phyloP scores from a whole-genome alignment of 163 green algal genomes.

The Scenedesmus sp. region DNA sequence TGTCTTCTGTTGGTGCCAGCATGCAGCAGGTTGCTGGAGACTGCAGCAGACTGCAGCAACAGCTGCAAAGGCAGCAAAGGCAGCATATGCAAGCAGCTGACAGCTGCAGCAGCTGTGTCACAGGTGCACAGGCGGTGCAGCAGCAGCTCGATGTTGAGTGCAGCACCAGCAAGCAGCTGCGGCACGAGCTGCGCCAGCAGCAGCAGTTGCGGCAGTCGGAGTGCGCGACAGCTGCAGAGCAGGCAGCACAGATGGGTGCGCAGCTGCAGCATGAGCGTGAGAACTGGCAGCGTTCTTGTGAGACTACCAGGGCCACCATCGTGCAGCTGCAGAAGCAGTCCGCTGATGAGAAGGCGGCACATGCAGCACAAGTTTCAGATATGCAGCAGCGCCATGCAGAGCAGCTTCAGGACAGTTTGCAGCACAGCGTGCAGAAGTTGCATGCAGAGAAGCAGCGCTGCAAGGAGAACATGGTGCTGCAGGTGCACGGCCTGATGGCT shows the following conservation, averaged over 20 bases:
- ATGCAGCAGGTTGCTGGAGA: constrained; percentile 1
- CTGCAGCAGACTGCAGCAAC: neutral
- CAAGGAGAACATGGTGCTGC: constrained; percentile 35
- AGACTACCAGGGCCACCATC: neutral
- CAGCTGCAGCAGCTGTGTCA: neutral
- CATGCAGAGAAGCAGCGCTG: constrained; percentile 24
- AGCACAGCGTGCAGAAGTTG: constrained; percentile 36
- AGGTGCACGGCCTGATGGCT: constrained; percentile 27
- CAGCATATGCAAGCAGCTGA: neutral
- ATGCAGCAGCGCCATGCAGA: neutral
- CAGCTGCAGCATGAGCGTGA: constrained; percentile 9
- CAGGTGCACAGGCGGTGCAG: neutral
- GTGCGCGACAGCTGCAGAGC: neutral
- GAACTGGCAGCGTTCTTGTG: neutral
- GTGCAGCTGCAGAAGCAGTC: constrained; percentile 2
- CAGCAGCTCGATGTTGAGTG: constrained; percentile 2
- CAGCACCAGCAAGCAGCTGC: neutral
- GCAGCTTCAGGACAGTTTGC: neutral
- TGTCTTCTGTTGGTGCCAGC: neutral
- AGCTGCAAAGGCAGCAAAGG: neutral
- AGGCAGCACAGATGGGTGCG: neutral
- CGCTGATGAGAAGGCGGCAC: neutral
- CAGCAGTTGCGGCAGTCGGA: neutral
- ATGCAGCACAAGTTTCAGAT: neutral
- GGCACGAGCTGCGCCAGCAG: neutral